Conservation (phyloP, 139 green algal genomes). For the Coelastrella sp. region DNA sequence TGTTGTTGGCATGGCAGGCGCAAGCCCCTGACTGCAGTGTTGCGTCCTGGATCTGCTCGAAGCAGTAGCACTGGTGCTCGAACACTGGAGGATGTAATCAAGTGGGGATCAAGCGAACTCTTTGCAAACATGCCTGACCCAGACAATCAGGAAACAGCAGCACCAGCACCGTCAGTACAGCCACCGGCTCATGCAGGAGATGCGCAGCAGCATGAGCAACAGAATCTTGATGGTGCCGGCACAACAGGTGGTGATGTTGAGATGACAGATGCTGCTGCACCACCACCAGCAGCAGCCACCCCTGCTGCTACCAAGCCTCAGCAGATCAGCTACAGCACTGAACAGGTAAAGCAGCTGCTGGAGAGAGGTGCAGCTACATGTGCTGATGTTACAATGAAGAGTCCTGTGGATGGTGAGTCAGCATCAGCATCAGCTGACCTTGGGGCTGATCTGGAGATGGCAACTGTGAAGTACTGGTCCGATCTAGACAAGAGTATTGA, state of each 20-base stretch:
- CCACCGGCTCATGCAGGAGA: background rate
- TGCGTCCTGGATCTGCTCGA: constrained; percentile 54
- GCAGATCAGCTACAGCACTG: constrained; percentile 34
- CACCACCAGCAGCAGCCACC: constrained; percentile 34
- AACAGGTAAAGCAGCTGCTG: constrained; percentile 54
- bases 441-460: constrained; percentile 51
- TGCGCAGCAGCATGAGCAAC: background rate
- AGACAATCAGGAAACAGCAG: background rate
- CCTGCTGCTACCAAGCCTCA: background rate
- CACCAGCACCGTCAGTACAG: constrained; percentile 2
- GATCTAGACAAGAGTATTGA: constrained; percentile 59
- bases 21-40: constrained; percentile 56
- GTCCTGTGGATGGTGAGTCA: background rate
- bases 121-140: constrained; percentile 51
- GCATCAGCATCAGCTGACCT: constrained; percentile 31
- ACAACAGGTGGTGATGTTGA: constrained; percentile 10
- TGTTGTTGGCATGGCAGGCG: background rate
- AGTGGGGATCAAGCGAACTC: constrained; percentile 65
- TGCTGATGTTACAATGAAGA: constrained; percentile 10
- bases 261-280: constrained; percentile 28
- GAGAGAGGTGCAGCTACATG: constrained; percentile 37
- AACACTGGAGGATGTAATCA: constrained; percentile 76
- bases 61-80: constrained; percentile 20
- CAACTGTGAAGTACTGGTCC: constrained; percentile 42
- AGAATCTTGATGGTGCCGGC: background rate